phyloP scores from a whole-genome alignment of 768 basidiomycete species.

The Naganishia kalamii region DNA sequence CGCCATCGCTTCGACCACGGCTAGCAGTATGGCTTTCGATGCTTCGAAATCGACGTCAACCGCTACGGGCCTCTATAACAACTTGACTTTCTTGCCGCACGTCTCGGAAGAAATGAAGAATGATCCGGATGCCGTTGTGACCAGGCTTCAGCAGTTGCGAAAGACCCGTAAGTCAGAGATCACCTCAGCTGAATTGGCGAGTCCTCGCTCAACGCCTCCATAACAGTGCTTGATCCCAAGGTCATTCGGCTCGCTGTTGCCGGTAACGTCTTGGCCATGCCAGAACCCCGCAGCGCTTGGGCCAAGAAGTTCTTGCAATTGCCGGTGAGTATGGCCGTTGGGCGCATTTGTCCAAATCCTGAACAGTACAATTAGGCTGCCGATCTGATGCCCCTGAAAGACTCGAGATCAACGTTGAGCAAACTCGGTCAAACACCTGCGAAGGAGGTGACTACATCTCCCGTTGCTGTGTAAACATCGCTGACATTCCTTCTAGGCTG shows the following conservation, averaged over 20 bases:
- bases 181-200: too few relatives aligned
- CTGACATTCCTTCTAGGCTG: slow-evolving; percentile 53
- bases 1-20: slow-evolving; percentile 68
- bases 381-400: slow-evolving; percentile 41
- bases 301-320: slow-evolving; percentile 62
- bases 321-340: slow-evolving; percentile 51
- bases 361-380: background rate
- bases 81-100: slow-evolving; percentile 71
- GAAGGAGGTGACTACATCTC: slow-evolving; percentile 55
- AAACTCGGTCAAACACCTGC: slow-evolving; percentile 65
- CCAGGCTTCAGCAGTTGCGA: slow-evolving; percentile 69
- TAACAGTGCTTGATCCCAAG: slow-evolving; percentile 64
- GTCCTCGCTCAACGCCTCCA: too few relatives aligned
- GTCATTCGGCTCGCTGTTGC: slow-evolving; percentile 81
- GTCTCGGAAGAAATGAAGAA: slow-evolving; percentile 67
- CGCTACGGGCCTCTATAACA: slow-evolving; percentile 62
- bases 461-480: background rate
- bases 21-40: slow-evolving; percentile 60
- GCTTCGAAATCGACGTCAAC: slow-evolving; percentile 62
- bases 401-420: slow-evolving; percentile 64
- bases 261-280: slow-evolving; percentile 70
- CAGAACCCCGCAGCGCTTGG: slow-evolving; percentile 69
- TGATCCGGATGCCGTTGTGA: slow-evolving; percentile 63
- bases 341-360: background rate
- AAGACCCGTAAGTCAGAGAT: slow-evolving; percentile 30